Percentiles rank a stretch among this genome's conserved stretches.
These are phyloP conservation scores for Zelonia costaricensis DNA, from an alignment of 208 protist genomes.

Conservation along the genomic window DNA sequence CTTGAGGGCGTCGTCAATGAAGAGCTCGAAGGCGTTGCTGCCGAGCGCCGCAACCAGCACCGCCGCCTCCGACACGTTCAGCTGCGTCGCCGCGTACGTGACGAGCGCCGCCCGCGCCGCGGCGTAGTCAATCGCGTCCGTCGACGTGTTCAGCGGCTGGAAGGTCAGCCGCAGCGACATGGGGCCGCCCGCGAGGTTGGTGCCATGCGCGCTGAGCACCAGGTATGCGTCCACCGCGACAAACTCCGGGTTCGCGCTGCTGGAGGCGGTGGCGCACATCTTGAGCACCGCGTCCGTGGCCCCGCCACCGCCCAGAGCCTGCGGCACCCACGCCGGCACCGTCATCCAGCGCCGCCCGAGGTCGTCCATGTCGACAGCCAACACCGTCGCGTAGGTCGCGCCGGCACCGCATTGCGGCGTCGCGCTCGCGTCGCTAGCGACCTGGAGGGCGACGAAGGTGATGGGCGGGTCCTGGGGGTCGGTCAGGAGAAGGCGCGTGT, in stretches of 20 bases:
- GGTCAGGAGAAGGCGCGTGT: slow-evolving; percentile 52
- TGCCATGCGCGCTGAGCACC: slow-evolving; percentile 31
- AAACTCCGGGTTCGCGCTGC: slow-evolving; percentile 31
- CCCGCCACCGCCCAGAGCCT: slow-evolving; percentile 25
- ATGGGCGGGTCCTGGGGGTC: slow-evolving; percentile 58
- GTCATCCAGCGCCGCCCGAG: slow-evolving; percentile 42
- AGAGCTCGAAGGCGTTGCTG: slow-evolving; percentile 21
- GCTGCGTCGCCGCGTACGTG: slow-evolving; percentile 9
- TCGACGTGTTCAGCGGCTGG: slow-evolving; percentile 32
- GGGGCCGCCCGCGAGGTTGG: slow-evolving; percentile 19
- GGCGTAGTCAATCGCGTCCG: slow-evolving; percentile 27
- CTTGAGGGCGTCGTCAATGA: slow-evolving; percentile 28
- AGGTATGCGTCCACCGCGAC: slow-evolving; percentile 55
- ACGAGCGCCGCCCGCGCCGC: slow-evolving; percentile 15
- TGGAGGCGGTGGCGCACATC: slow-evolving; percentile 64
- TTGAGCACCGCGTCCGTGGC: slow-evolving; percentile 31
- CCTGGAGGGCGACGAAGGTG: slow-evolving; percentile 42
- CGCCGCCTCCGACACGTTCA: slow-evolving; percentile 17
- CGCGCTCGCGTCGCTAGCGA: slow-evolving; percentile 12
- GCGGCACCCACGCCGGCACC: slow-evolving; percentile 30
- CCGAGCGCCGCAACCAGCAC: slow-evolving; percentile 28
- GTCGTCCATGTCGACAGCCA: slow-evolving; percentile 34
- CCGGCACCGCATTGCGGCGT: slow-evolving; percentile 9
- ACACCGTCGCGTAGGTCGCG: slow-evolving; percentile 15
- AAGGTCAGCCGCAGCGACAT: slow-evolving; percentile 47